These are phyloP conservation scores for Leucosporidium yakuticum DNA, from an alignment of 768 basidiomycete species.

Conservation along the genomic window DNA sequence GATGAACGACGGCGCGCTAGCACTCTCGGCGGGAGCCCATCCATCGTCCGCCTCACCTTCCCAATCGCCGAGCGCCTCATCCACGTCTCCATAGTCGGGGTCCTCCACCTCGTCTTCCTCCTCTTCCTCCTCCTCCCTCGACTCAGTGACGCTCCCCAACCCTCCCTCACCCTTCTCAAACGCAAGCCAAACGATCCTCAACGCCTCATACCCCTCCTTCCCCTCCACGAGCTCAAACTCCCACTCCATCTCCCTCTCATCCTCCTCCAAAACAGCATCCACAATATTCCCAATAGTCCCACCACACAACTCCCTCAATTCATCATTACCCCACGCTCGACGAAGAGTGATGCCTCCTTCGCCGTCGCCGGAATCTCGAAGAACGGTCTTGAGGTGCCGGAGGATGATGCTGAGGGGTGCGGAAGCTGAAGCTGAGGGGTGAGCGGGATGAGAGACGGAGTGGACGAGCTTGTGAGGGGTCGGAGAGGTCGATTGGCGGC, in stretches of 20 bases:
- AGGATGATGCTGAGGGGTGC: not conserved
- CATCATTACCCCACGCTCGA: not conserved
- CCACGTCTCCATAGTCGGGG: no score
- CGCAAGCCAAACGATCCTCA: not conserved
- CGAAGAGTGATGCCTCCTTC: not conserved
- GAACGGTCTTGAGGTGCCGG: not conserved
- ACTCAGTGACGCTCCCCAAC: no score
- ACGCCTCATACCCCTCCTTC: not conserved
- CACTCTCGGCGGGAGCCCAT: no score
- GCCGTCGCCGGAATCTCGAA: not conserved
- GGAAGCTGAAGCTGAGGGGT: not conserved
- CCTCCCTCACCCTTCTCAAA: no score
- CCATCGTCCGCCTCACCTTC: no score
- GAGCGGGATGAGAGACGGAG: not conserved
- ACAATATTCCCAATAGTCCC: not conserved
- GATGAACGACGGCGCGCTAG: no score
- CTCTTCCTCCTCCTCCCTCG: no score
- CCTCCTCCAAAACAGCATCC: slow-evolving; percentile 3
- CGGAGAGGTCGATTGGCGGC: not conserved
- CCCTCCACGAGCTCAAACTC: not conserved
- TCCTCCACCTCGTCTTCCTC: no score
- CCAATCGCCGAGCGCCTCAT: no score
- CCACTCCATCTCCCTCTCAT: not conserved
- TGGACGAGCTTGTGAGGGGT: slow-evolving; percentile 7
- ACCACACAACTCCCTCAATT: not conserved